Evolutionary conservation across 2,329 filamentous ascomycete species (phyloP).

Genomic region (Pseudogymnoascus verrucosus): DNA sequence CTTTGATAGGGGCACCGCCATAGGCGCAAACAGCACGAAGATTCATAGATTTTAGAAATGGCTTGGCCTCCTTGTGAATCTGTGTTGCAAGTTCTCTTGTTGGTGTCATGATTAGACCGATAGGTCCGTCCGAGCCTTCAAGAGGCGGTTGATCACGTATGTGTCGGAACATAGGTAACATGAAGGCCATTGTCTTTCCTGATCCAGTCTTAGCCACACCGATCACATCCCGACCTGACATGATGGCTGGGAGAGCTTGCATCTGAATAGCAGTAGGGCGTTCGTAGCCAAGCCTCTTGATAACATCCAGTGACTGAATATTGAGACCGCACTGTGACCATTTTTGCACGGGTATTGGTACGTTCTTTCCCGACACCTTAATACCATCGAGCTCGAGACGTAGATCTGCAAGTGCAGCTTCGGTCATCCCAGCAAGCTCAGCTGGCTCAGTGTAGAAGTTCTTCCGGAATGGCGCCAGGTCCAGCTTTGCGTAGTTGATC

Average conservation of each 20-base stretch:
- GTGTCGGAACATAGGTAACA: slow-evolving; percentile 95
- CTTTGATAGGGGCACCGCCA: slow-evolving; percentile 90
- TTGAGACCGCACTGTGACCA: slow-evolving; percentile 94
- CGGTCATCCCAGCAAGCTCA: slow-evolving; percentile 74
- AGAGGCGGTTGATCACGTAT: slow-evolving; percentile 87
- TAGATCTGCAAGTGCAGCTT: slow-evolving; percentile 74
- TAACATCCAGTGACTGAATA: slow-evolving; percentile 76
- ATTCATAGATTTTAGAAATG: slow-evolving; percentile 79
- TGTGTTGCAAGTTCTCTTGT: slow-evolving; percentile 90
- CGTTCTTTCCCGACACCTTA: slow-evolving; percentile 79
- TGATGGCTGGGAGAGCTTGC: slow-evolving; percentile 88
- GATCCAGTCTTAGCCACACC: slow-evolving; percentile 97
- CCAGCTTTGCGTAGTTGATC: slow-evolving; percentile 78
- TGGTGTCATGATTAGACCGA: slow-evolving; percentile 84
- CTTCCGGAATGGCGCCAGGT: slow-evolving; percentile 81
- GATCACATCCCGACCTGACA: slow-evolving; percentile 92
- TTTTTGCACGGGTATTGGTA: slow-evolving; percentile 89
- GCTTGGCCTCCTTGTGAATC: slow-evolving; percentile 90
- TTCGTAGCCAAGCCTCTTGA: slow-evolving; percentile 73
- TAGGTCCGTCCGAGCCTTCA: slow-evolving; percentile 76
- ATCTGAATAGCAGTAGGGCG: slow-evolving; percentile 90
- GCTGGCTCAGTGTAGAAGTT: slow-evolving; percentile 89
- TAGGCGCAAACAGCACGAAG: slow-evolving; percentile 88
- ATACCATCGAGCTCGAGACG: slow-evolving; percentile 89
- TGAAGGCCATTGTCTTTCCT: slow-evolving; percentile 92